phyloP scores from a whole-genome alignment of 768 basidiomycete species.

The Gymnopilus dilepis region DNA sequence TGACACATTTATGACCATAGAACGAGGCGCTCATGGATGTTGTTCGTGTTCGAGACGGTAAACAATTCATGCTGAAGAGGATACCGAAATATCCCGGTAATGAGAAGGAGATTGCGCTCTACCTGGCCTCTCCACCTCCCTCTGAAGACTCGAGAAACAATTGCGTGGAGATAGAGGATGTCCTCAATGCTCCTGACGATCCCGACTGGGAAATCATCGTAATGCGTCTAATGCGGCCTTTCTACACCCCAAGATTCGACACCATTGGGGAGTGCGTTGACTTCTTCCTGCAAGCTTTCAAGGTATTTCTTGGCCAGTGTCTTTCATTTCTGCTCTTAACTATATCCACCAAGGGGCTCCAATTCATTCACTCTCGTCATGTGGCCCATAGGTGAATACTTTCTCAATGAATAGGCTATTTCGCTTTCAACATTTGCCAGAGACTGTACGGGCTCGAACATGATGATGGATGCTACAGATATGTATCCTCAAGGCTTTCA shows the following conservation, averaged over 20 bases:
- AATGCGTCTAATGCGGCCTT: background rate
- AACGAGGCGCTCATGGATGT: background rate
- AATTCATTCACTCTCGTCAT: background rate
- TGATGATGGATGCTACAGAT: slow-evolving; percentile 11
- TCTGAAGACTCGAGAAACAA: background rate
- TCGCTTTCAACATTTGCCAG: background rate
- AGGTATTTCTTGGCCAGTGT: background rate
- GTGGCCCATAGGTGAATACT: background rate
- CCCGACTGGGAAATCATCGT: background rate
- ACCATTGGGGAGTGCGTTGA: background rate
- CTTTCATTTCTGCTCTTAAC: background rate
- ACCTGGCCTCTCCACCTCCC: background rate
- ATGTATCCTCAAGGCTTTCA: slow-evolving; percentile 12
- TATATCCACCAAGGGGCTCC: background rate
- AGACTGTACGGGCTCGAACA: slow-evolving; percentile 5
- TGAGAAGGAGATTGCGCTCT: background rate
- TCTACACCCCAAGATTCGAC: background rate
- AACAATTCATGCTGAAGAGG: background rate
- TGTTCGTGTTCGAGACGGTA: background rate
- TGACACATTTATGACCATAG: background rate
- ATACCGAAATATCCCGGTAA: background rate
- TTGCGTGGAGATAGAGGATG: background rate
- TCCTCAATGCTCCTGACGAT: background rate
- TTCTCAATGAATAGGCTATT: background rate
- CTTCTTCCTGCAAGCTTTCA: background rate